Conservation (phyloP, 805 yeast genomes). For the Candida suzukii region DNA sequence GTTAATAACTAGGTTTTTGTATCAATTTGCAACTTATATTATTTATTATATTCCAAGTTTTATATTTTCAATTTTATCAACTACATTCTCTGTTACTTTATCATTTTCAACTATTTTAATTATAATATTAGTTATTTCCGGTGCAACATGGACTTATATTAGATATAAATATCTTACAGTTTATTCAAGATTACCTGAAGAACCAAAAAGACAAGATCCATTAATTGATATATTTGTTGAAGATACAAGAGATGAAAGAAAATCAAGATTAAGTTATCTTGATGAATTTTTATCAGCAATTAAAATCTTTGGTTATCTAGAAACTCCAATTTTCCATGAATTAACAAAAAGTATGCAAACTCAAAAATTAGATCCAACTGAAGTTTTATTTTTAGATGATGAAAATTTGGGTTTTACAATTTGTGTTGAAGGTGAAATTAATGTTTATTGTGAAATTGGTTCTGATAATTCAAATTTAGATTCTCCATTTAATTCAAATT, state of each 20-base stretch:
- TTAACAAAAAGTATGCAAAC: slow-evolving; percentile 89
- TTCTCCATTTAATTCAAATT: slow-evolving; percentile 22
- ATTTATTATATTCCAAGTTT: slow-evolving; percentile 13
- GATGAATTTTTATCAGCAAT: slow-evolving; percentile 90
- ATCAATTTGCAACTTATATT: slow-evolving; percentile 9
- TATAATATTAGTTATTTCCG: slow-evolving; percentile 21
- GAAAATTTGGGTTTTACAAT: slow-evolving; percentile 73
- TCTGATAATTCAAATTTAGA: slow-evolving; percentile 13
- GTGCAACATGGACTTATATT: slow-evolving; percentile 38
- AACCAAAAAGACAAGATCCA: slow-evolving; percentile 35
- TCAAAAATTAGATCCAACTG: slow-evolving; percentile 71
- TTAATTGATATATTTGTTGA: slow-evolving; percentile 40
- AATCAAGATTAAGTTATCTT: slow-evolving; percentile 54
- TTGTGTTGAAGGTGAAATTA: slow-evolving; percentile 86
- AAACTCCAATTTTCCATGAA: slow-evolving; percentile 85
- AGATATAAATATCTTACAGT: slow-evolving; percentile 58
- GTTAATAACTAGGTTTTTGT: slow-evolving; percentile 11
- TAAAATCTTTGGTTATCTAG: slow-evolving; percentile 89
- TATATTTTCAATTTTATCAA: slow-evolving; percentile 28
- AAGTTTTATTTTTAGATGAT: slow-evolving; percentile 65
- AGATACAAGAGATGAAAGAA: slow-evolving; percentile 26
- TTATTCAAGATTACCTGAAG: slow-evolving; percentile 51
- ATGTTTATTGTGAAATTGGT: slow-evolving; percentile 59
- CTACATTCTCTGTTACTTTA: slow-evolving; percentile 42
- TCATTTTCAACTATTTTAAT: slow-evolving; percentile 40